phyloP scores from a whole-genome alignment of 345 rosid genomes.

The Psidium guajava region DNA sequence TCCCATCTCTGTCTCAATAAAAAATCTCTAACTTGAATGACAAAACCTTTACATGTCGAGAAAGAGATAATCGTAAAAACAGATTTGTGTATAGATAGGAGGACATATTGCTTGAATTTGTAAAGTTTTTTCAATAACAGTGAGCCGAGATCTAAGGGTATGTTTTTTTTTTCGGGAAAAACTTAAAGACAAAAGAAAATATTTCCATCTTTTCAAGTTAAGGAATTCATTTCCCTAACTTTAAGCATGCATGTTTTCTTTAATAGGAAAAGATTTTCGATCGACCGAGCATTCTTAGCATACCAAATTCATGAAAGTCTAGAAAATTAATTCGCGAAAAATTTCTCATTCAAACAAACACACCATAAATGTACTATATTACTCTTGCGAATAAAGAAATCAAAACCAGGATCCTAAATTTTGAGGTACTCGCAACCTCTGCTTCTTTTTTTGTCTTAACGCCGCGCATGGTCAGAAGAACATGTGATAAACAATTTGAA shows the following conservation, averaged over 20 bases:
- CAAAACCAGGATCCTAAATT: neutral
- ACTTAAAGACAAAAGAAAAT: neutral
- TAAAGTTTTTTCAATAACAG: neutral
- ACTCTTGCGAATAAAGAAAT: neutral
- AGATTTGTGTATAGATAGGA: neutral
- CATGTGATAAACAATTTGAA: neutral
- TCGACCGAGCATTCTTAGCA: neutral
- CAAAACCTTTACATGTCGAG: neutral
- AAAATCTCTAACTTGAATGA: neutral
- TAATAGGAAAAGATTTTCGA: neutral
- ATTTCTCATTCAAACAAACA: neutral
- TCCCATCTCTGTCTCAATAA: neutral
- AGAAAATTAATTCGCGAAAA: neutral
- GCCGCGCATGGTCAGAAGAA: neutral
- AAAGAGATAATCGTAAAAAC: neutral
- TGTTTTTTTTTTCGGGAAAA: too few relatives aligned
- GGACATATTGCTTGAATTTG: neutral
- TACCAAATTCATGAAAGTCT: rapidly evolving
- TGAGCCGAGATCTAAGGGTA: neutral
- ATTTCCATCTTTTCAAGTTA: too few relatives aligned
- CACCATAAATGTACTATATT: neutral
- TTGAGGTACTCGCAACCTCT: neutral
- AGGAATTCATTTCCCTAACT: neutral
- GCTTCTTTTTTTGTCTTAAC: neutral
- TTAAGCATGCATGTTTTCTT: neutral